Percentiles rank a stretch among this genome's conserved stretches.
These are phyloP conservation scores for Fibroporia radiculosa DNA, from an alignment of 768 basidiomycete genomes.

Conservation along the genomic window DNA sequence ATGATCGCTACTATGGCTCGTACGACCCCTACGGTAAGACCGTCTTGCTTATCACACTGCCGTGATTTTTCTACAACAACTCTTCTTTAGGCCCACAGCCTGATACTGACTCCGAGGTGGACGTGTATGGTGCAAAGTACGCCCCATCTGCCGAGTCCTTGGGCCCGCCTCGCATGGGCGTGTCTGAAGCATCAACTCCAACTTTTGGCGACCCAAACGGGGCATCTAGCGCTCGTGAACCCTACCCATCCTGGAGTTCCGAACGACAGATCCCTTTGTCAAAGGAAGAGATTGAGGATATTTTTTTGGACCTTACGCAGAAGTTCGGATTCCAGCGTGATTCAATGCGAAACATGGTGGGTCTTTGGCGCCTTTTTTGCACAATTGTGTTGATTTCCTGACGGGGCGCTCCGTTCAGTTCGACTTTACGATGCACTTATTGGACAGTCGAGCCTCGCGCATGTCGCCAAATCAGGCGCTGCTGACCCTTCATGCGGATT, in stretches of 20 bases:
- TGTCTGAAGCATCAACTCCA: conserved; percentile 66
- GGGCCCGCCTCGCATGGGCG: conserved; percentile 49
- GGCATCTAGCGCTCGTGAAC: conserved; percentile 56
- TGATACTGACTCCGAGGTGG: conserved; percentile 82
- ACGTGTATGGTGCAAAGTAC: conserved; percentile 60
- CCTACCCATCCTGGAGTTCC: conserved; percentile 90
- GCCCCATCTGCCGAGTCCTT: conserved; percentile 73
- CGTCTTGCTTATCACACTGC: too few relatives aligned
- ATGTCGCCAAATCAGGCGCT: conserved; percentile 97
- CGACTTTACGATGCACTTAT: conserved; percentile 95
- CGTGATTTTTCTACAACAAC: neutral
- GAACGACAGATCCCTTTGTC: conserved; percentile 95
- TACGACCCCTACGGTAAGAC: conserved; percentile 63
- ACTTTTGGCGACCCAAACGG: conserved; percentile 60
- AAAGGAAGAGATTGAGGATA: conserved; percentile 99
- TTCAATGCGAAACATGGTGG: conserved; percentile 91
- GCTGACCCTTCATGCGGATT: conserved; percentile 94
- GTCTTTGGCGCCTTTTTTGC: conserved; percentile 9
- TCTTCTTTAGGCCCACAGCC: conserved; percentile 39
- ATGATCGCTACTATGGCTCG: conserved; percentile 50
- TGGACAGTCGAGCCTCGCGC: conserved; percentile 93
- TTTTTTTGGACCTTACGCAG: conserved; percentile 93
- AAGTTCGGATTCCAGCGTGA: conserved; percentile 98
- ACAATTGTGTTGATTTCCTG: neutral
- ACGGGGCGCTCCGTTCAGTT: conserved; percentile 43